Evolutionary conservation across 768 basidiomycete genomes (phyloP).

Genomic region (Suillus alpinus): DNA sequence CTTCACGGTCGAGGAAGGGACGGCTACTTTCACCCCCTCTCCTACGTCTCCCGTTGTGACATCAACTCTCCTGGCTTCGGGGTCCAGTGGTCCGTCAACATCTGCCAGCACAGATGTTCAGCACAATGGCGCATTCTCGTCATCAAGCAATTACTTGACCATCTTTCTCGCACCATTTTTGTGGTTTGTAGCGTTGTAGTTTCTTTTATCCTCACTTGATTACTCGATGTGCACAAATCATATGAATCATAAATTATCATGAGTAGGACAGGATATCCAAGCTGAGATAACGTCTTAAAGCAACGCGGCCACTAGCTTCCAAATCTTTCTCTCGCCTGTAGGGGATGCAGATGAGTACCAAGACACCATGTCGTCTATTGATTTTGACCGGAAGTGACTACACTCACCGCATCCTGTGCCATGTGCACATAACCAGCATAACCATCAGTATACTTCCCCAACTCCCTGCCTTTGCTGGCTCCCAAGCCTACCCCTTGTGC

Average conservation of each 20-base stretch:
- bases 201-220: neutral
- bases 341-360: slow-evolving; percentile 23
- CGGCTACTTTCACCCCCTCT: slow-evolving; percentile 47
- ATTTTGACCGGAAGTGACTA: slow-evolving; percentile 18
- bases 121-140: neutral
- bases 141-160: slow-evolving; percentile 4
- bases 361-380: slow-evolving; percentile 10
- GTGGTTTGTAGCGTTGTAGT: neutral
- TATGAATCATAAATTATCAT: slow-evolving; percentile 4
- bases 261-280: slow-evolving; percentile 3
- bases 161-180: neutral
- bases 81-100: neutral
- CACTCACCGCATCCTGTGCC: slow-evolving; percentile 66
- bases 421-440: slow-evolving; percentile 69
- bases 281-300: neutral
- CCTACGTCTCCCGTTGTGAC: slow-evolving; percentile 39
- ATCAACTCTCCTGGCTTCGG: slow-evolving; percentile 28
- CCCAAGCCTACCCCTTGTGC: slow-evolving; percentile 87
- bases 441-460: slow-evolving; percentile 68
- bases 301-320: slow-evolving; percentile 20
- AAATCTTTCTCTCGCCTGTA: slow-evolving; percentile 36
- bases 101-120: slow-evolving; percentile 8
- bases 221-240: neutral
- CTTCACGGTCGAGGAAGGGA: slow-evolving; percentile 71
- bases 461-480: slow-evolving; percentile 86